phyloP scores from a whole-genome alignment of 805 yeast species.

The Ogataea polymorpha region DNA sequence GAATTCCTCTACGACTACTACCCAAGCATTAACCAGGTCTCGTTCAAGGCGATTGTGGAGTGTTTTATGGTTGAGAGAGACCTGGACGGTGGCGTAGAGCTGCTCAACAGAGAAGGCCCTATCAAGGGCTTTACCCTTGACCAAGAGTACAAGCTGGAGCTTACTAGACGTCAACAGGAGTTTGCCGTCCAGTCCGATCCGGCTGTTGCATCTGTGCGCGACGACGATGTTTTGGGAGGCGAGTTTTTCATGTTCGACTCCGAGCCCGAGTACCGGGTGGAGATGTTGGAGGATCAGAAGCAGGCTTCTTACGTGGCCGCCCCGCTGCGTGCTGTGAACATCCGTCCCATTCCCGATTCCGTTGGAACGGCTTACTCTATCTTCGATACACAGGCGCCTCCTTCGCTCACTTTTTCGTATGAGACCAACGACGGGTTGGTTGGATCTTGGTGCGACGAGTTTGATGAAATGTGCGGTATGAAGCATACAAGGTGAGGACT shows the following conservation, averaged over 20 bases:
- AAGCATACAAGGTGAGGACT: slow-evolving; percentile 4
- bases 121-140: slow-evolving; percentile 43
- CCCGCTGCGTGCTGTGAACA: slow-evolving; percentile 9
- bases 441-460: slow-evolving; percentile 21
- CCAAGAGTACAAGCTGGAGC: slow-evolving; percentile 38
- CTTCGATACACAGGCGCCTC: slow-evolving; percentile 16
- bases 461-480: slow-evolving; percentile 12
- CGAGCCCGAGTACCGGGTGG: slow-evolving; percentile 29
- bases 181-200: slow-evolving; percentile 6
- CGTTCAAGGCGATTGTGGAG: slow-evolving; percentile 40
- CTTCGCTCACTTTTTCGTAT: slow-evolving; percentile 19
- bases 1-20: slow-evolving; percentile 48
- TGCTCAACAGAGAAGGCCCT: slow-evolving; percentile 28
- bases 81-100: slow-evolving; percentile 33
- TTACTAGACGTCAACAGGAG: slow-evolving; percentile 13
- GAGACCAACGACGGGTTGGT: slow-evolving; percentile 14
- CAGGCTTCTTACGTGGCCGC: slow-evolving; percentile 9
- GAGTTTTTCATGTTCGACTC: slow-evolving; percentile 35
- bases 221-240: slow-evolving; percentile 24
- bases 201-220: slow-evolving; percentile 2
- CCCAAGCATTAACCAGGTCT: slow-evolving; percentile 41
- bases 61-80: slow-evolving; percentile 41
- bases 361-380: slow-evolving; percentile 16
- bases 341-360: slow-evolving; percentile 10
- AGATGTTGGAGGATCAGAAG: slow-evolving; percentile 17